A percentile compares a stretch with the other conserved stretches of the same genome.
Conservation (phyloP, 768 basidiomycete species). For the Porpolomopsis calyptriformis region DNA sequence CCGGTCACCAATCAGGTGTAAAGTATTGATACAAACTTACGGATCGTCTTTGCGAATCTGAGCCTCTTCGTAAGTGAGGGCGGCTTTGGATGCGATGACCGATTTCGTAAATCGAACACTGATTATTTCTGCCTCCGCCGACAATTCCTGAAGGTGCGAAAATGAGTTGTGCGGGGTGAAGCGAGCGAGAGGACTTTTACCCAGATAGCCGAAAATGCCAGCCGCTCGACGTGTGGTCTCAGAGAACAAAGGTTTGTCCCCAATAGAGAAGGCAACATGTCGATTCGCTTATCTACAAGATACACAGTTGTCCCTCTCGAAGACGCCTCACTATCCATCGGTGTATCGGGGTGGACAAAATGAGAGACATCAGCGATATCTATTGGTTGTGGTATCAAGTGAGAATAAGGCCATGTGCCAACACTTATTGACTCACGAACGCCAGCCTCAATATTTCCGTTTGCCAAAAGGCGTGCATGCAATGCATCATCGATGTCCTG, state of each 20-base stretch:
- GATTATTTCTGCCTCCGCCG: slow-evolving; percentile 79
- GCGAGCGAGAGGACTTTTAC: slow-evolving; percentile 27
- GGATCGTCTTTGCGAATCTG: slow-evolving; percentile 88
- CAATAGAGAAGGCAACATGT: slow-evolving; percentile 90
- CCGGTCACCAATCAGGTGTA: neutral
- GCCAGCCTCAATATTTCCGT: slow-evolving; percentile 93
- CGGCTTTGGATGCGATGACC: slow-evolving; percentile 91
- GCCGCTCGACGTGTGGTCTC: slow-evolving; percentile 81
- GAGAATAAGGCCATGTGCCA: neutral
- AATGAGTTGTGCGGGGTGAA: neutral
- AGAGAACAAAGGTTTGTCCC: slow-evolving; percentile 95
- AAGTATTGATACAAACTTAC: slow-evolving; percentile 33
- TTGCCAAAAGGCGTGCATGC: slow-evolving; percentile 77
- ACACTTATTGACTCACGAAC: slow-evolving; percentile 64
- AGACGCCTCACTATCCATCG: slow-evolving; percentile 96
- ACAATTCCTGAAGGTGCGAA: slow-evolving; percentile 58
- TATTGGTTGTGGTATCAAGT: slow-evolving; percentile 19
- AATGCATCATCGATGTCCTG: slow-evolving; percentile 98
- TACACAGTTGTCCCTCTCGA: slow-evolving; percentile 95
- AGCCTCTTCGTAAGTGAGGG: slow-evolving; percentile 95
- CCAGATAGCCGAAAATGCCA: slow-evolving; percentile 96
- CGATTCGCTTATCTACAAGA: slow-evolving; percentile 95
- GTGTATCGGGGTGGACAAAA: slow-evolving; percentile 85
- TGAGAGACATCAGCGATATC: slow-evolving; percentile 98
- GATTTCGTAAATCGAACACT: slow-evolving; percentile 90